Evolutionary conservation across 1,284 basidiomycete species (phyloP).

Genomic region (Rhodofomes roseus): DNA sequence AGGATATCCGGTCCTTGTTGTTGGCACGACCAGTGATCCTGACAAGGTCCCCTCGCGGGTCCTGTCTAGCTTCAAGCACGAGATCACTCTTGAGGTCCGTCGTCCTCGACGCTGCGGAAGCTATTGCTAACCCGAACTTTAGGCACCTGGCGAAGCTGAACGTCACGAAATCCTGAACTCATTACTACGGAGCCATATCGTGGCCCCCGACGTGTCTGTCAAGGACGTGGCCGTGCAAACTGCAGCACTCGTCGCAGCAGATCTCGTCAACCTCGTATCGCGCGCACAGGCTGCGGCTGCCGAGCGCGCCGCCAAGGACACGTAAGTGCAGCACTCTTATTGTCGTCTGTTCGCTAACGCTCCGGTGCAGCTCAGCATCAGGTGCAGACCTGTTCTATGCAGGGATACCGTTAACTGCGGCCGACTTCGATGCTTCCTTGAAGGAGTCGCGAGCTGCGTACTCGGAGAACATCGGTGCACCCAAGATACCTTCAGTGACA

Average conservation of each 20-base stretch:
- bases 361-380: neutral
- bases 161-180: slow-evolving; percentile 61
- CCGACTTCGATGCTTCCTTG: slow-evolving; percentile 76
- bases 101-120: slow-evolving; percentile 2
- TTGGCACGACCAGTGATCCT: slow-evolving; percentile 75
- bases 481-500: slow-evolving; percentile 92
- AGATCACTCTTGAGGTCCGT: slow-evolving; percentile 71
- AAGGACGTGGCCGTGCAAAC: slow-evolving; percentile 80
- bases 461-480: slow-evolving; percentile 92
- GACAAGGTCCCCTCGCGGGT: slow-evolving; percentile 68
- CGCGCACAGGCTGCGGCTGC: slow-evolving; percentile 63
- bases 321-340: slow-evolving; percentile 30
- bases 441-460: slow-evolving; percentile 78
- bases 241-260: slow-evolving; percentile 86
- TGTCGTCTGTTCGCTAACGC: neutral
- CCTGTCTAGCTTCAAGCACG: slow-evolving; percentile 84
- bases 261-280: slow-evolving; percentile 72
- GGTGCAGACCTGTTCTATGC: slow-evolving; percentile 31
- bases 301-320: slow-evolving; percentile 42
- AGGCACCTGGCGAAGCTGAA: slow-evolving; percentile 83
- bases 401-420: slow-evolving; percentile 56
- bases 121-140: slow-evolving; percentile 5
- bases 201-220: slow-evolving; percentile 82
- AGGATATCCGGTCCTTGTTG: slow-evolving; percentile 67
- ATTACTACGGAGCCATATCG: slow-evolving; percentile 39